Evolutionary conservation across 257 asterid genomes (phyloP).

Genomic region (Capsicum rhomboideum): DNA sequence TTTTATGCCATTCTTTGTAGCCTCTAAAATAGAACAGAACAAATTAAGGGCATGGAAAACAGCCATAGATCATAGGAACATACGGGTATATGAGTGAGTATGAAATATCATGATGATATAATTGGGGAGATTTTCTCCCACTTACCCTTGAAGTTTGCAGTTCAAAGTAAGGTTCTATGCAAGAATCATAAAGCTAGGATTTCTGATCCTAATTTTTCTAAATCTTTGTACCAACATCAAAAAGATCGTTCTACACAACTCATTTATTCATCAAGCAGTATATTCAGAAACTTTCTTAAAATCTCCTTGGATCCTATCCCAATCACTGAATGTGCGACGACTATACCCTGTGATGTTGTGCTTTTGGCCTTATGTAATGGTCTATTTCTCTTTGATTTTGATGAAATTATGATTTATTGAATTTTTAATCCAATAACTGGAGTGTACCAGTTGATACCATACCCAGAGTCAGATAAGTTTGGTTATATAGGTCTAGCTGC

Average conservation of each 20-base stretch:
- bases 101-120: background rate
- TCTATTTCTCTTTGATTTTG: background rate
- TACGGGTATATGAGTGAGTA: background rate
- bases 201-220: background rate
- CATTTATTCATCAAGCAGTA: too few relatives aligned
- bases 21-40: too few relatives aligned
- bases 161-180: too few relatives aligned
- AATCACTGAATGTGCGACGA: too few relatives aligned
- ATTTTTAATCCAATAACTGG: background rate
- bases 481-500: background rate
- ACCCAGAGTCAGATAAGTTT: background rate
- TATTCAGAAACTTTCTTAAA: background rate
- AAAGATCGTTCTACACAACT: background rate
- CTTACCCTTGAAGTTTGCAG: background rate
- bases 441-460: background rate
- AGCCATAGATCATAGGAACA: background rate
- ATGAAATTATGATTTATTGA: background rate
- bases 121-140: background rate
- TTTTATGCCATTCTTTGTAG: too few relatives aligned
- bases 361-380: background rate
- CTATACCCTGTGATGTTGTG: too few relatives aligned
- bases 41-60: background rate
- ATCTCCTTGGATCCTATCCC: background rate
- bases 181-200: background rate
- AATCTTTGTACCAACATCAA: background rate